These are phyloP conservation scores for Linum lewisii DNA, from an alignment of 345 rosid genomes.

Conservation along the genomic window DNA sequence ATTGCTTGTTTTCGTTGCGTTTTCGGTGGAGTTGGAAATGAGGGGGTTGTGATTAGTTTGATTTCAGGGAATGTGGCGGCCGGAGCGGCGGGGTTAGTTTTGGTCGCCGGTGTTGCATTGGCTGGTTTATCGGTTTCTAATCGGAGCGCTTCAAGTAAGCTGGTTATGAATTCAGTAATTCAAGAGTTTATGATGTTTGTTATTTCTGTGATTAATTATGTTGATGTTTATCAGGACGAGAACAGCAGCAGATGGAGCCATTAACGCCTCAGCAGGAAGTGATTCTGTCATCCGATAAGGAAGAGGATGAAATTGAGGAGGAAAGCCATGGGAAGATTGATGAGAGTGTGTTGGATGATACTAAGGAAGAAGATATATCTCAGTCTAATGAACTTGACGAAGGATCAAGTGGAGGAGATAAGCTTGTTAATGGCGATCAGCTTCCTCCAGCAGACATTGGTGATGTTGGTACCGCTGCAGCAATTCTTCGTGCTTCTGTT, in stretches of 20 bases:
- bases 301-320: constrained; percentile 27
- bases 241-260: constrained; percentile 59
- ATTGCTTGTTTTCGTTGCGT: constrained; percentile 14
- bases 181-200: neutral
- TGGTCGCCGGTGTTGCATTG: constrained; percentile 46
- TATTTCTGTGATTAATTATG: neutral
- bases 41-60: constrained; percentile 58
- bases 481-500: constrained; percentile 15
- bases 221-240: constrained; percentile 36
- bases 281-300: constrained; percentile 27
- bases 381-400: constrained; percentile 31
- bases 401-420: constrained; percentile 22
- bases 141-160: constrained; percentile 50
- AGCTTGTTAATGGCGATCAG: constrained; percentile 19
- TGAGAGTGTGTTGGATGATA: constrained; percentile 19
- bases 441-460: constrained; percentile 17
- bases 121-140: constrained; percentile 55
- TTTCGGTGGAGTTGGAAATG: constrained; percentile 35
- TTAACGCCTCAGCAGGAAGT: constrained; percentile 55
- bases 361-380: constrained; percentile 22
- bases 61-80: constrained; percentile 77
- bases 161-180: neutral
- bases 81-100: constrained; percentile 57
- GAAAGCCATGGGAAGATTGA: constrained; percentile 21
- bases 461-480: constrained; percentile 19